Evolutionary conservation across 225 moss, liverwort and hornwort genomes (phyloP).

Genomic region (Climacium dendroides): DNA sequence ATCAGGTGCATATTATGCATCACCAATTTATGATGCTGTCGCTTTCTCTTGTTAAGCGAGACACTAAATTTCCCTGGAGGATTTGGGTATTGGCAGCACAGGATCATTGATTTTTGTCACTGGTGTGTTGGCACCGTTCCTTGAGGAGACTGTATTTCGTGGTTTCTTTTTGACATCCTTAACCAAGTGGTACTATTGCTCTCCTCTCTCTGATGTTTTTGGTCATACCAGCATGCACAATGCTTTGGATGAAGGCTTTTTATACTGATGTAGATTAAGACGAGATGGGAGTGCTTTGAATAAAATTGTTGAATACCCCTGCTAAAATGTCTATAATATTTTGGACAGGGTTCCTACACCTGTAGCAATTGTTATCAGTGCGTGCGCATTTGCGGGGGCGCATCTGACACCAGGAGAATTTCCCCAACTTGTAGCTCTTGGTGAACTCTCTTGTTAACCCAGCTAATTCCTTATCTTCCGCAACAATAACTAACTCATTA

Average conservation of each 20-base stretch:
- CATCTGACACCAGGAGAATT: constrained; percentile 94
- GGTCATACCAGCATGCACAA: background rate
- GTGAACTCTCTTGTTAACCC: constrained; percentile 9
- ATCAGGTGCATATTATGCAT: background rate
- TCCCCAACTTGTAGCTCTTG: constrained; percentile 81
- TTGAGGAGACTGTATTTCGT: constrained; percentile 91
- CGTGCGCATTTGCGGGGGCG: constrained; percentile 70
- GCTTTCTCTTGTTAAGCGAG: background rate
- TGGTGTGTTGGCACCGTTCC: constrained; percentile 79
- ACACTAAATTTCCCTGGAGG: background rate
- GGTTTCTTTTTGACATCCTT: constrained; percentile 92
- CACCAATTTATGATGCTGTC: background rate
- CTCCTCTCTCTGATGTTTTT: background rate
- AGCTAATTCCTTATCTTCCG: background rate
- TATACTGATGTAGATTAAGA: background rate
- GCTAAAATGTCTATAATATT: background rate
- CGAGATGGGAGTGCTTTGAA: background rate
- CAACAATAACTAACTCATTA: background rate
- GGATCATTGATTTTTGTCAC: constrained; percentile 72
- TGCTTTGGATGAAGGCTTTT: background rate
- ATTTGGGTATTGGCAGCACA: constrained; percentile 53
- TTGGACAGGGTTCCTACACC: constrained; percentile 78
- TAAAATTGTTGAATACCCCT: background rate
- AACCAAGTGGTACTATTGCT: constrained; percentile 70
- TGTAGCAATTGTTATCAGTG: constrained; percentile 71